Conservation (phyloP, 2,329 filamentous ascomycete genomes). For the Fusarium heterosporum region DNA sequence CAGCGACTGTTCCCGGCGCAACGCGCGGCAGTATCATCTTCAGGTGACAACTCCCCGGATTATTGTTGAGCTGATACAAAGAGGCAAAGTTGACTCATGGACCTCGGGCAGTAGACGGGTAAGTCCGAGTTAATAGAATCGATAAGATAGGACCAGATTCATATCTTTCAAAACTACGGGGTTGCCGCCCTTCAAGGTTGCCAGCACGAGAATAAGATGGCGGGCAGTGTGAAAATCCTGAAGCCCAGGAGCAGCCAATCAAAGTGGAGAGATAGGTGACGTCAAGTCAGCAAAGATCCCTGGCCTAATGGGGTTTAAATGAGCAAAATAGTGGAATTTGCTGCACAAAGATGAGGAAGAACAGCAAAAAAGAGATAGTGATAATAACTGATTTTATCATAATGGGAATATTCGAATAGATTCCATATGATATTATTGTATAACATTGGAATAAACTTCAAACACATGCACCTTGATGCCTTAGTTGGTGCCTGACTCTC, state of each 20-base stretch:
- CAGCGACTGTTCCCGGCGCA: conserved; percentile 22
- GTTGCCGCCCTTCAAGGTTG: conserved; percentile 36
- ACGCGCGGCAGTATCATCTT: conserved; percentile 34
- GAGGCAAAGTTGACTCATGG: conserved; percentile 20
- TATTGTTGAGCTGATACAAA: background rate
- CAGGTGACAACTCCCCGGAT: conserved; percentile 6
- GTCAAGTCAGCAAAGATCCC: conserved; percentile 35
- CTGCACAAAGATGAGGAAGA: conserved; percentile 7
- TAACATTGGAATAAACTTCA: background rate
- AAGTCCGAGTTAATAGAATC: conserved; percentile 9
- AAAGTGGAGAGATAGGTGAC: conserved; percentile 40
- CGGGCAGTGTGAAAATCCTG: conserved; percentile 36
- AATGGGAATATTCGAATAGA: background rate
- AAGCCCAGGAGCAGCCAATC: conserved; percentile 37
- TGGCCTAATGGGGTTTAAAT: conserved; percentile 3
- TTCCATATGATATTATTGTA: background rate
- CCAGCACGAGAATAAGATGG: conserved; percentile 20
- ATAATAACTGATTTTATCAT: fast-evolving
- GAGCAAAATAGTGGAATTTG: background rate
- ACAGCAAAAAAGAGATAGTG: background rate
- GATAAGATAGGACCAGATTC: background rate
- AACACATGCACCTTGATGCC: conserved; percentile 45
- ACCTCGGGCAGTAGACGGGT: conserved; percentile 1
- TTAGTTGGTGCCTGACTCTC: conserved; percentile 54
- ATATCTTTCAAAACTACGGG: conserved; percentile 23